Evolutionary conservation across 2,329 filamentous ascomycete species (phyloP).

Genomic region (Aspergillus viridinutans): DNA sequence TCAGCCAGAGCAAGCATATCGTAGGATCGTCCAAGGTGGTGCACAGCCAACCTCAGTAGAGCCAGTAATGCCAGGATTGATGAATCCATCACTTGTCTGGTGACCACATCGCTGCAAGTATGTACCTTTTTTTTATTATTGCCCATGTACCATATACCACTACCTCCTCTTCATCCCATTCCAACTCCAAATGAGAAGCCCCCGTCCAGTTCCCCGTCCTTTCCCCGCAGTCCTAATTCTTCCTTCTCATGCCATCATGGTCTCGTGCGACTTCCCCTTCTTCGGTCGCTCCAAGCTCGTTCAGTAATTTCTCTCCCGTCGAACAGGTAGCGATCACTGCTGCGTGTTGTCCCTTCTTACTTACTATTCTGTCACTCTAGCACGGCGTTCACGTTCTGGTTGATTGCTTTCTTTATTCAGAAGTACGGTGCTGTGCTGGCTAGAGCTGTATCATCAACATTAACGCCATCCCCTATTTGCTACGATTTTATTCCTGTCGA

Average conservation of each 20-base stretch:
- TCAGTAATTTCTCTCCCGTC: not conserved
- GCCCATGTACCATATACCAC: not conserved
- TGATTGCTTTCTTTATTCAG: not conserved
- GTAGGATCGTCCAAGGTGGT: not conserved
- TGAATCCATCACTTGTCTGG: not conserved
- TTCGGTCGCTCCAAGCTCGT: not conserved
- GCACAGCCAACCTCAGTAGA: not conserved
- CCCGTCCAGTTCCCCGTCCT: not conserved
- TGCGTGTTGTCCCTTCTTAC: not conserved
- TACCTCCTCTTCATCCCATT: not conserved
- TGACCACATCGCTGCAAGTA: not conserved
- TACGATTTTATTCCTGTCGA: not conserved
- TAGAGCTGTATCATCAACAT: not conserved
- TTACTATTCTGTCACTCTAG: not conserved
- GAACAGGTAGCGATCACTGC: not conserved
- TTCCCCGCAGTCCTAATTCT: not conserved
- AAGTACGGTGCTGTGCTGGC: not conserved
- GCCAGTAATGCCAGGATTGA: not conserved
- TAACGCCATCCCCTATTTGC: not conserved
- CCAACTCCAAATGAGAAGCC: not conserved
- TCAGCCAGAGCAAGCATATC: not conserved
- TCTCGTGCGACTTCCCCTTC: not conserved
- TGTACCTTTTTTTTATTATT: not conserved
- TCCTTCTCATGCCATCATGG: not conserved
- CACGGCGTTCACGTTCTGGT: not conserved